These are phyloP conservation scores for Phylloporus rhodoxanthus DNA, from an alignment of 768 basidiomycete species.

Conservation along the genomic window DNA sequence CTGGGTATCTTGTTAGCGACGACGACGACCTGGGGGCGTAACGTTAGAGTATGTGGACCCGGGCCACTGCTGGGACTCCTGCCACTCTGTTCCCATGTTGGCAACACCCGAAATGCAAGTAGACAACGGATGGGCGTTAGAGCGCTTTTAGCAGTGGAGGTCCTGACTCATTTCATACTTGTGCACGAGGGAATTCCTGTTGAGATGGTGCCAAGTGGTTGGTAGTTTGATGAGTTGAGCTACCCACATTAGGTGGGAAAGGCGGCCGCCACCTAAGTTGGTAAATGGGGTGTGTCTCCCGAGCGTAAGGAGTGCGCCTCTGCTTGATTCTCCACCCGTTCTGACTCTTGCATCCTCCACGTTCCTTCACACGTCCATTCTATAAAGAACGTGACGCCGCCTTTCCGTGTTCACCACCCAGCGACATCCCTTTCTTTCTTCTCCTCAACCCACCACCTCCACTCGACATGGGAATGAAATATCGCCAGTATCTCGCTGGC, in stretches of 20 bases:
- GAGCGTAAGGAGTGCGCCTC: slow-evolving; percentile 22
- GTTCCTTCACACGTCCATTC: slow-evolving; percentile 26
- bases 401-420: neutral
- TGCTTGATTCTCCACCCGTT: slow-evolving; percentile 10
- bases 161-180: neutral
- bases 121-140: slow-evolving; percentile 22
- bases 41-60: slow-evolving; percentile 6
- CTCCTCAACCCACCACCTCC: neutral
- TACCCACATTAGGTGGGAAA: slow-evolving; percentile 19
- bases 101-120: neutral
- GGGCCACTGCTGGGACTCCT: slow-evolving; percentile 16
- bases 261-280: slow-evolving; percentile 8
- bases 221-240: neutral
- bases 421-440: neutral
- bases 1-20: neutral
- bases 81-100: slow-evolving; percentile 8
- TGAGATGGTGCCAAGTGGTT: neutral
- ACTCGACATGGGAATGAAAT: slow-evolving; percentile 77
- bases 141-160: slow-evolving; percentile 13
- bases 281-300: slow-evolving; percentile 14
- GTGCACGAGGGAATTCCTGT: too few relatives aligned
- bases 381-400: slow-evolving; percentile 26
- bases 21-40: neutral
- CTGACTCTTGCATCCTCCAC: slow-evolving; percentile 1
- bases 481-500: slow-evolving; percentile 79